phyloP scores from a whole-genome alignment of 345 rosid genomes.

The Lumnitzera racemosa region DNA sequence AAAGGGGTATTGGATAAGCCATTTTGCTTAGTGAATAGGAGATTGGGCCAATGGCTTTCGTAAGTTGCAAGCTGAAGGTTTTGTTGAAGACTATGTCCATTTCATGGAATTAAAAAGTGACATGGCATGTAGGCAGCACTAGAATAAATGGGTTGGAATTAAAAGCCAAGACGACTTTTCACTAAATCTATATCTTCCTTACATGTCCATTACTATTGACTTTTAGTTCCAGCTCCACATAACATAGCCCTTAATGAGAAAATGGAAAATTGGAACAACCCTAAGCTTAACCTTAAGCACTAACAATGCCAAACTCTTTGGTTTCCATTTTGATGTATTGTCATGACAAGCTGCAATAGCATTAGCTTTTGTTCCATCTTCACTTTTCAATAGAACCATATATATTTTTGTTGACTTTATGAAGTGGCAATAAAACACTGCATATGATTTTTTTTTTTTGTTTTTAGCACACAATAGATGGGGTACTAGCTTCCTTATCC shows the following conservation, averaged over 20 bases:
- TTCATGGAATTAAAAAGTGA: conserved; percentile 74
- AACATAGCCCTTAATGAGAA: conserved; percentile 66
- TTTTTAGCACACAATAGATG: conserved; percentile 66
- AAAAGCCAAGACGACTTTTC: too few species aligned
- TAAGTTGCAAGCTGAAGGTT: conserved; percentile 49
- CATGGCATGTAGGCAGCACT: too few species aligned
- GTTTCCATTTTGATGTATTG: conserved; percentile 79
- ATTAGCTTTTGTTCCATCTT: conserved; percentile 46
- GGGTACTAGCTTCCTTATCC: not conserved
- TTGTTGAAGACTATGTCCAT: conserved; percentile 47
- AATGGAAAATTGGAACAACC: conserved; percentile 58
- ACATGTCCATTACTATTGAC: too few species aligned
- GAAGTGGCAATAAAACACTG: conserved; percentile 77
- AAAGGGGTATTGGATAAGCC: conserved; percentile 57
- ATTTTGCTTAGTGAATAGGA: conserved; percentile 58
- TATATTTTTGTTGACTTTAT: conserved; percentile 41
- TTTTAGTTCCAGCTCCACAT: conserved; percentile 34
- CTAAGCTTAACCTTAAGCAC: conserved; percentile 72
- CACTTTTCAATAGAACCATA: conserved; percentile 50
- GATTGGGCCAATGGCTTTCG: conserved; percentile 26
- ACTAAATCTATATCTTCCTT: too few species aligned
- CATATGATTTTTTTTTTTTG: conserved; percentile 57
- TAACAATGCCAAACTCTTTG: conserved; percentile 68
- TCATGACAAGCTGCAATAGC: conserved; percentile 83
- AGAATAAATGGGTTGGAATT: conserved; percentile 61